Evolutionary conservation across 139 green algal species (phyloP), one percentile per base, ranked within the genome.

Genomic region (Chlamydomonas sp.): DNA sequence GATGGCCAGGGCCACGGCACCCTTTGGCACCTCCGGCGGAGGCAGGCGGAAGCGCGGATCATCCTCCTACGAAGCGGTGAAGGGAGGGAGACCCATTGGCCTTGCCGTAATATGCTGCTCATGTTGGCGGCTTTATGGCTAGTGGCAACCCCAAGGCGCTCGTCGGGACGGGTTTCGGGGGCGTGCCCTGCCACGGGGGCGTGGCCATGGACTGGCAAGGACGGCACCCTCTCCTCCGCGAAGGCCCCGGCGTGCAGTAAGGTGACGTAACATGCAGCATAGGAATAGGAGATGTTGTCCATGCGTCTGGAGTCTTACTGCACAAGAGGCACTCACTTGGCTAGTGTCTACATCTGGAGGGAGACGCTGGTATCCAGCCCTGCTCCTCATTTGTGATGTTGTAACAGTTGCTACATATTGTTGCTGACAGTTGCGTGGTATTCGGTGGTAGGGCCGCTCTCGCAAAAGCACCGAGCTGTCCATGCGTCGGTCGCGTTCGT

Each of bases 1-100:
- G 1, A 92, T 7, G 49, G 92, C 90, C n/a, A 94, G 82, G 2
- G 82, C 86, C 4, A 94, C 64, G 8, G 92, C 81, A 4, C 60
- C 88, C 57, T 79, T 90, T 0, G 92, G 92, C 4, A 81, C 17
- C 10, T 86, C 79, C 1, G 86, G 73, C 18, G 77, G 63, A 0
- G 74, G 78, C 3, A 63, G 1, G 7, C 3, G 1, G 63, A 90
- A 90, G 3, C 86, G 79, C 1, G 5, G 15, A 72, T 90, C 88
- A 14, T 88, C 75, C 49, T 9, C 63, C 67, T 90, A 69, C 80
- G 74, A 3, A 83, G 31, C 15, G 17, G 20, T 14, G 14, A 62
- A 62, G 4, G 20, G 20, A n/a, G 74, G 7, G 7, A 62, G 31
- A 10, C n/a, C 4, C 7, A 31, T 79, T 79, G 74, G 31, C 76